phyloP scores from a whole-genome alignment of 257 asterid species.

The Salvia miltiorrhiza region DNA sequence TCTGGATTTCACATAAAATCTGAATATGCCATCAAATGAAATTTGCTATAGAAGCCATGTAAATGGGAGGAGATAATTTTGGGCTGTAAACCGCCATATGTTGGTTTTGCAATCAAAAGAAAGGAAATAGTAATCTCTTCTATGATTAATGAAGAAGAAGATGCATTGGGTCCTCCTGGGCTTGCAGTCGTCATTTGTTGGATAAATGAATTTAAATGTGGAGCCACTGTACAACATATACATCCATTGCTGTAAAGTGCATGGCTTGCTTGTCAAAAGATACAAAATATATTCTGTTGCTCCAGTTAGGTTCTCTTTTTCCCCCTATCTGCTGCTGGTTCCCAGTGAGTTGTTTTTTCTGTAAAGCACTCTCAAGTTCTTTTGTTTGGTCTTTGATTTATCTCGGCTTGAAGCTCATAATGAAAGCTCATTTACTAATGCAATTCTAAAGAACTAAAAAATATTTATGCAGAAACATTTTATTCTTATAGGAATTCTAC shows the following conservation, averaged over 20 bases:
- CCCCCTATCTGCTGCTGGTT: not conserved
- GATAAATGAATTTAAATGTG: not conserved
- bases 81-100: too few species aligned
- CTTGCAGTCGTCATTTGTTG: not conserved
- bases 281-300: not conserved
- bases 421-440: not conserved
- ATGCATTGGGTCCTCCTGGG: not conserved
- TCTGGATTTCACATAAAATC: not conserved
- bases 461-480: not conserved
- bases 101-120: not conserved
- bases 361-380: too few species aligned
- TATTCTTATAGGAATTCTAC: not conserved
- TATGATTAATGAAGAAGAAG: not conserved
- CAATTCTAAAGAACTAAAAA: not conserved
- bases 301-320: not conserved
- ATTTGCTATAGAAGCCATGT: not conserved
- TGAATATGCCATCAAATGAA: not conserved
- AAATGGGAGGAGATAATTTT: not conserved
- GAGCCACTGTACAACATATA: not conserved
- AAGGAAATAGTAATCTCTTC: not conserved
- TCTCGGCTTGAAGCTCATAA: not conserved
- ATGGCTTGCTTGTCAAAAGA: not conserved
- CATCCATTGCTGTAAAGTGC: not conserved
- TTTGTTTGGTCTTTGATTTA: too few species aligned
- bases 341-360: not conserved